phyloP scores from a whole-genome alignment of 805 yeast genomes.

The Ogataea ramenticola region DNA sequence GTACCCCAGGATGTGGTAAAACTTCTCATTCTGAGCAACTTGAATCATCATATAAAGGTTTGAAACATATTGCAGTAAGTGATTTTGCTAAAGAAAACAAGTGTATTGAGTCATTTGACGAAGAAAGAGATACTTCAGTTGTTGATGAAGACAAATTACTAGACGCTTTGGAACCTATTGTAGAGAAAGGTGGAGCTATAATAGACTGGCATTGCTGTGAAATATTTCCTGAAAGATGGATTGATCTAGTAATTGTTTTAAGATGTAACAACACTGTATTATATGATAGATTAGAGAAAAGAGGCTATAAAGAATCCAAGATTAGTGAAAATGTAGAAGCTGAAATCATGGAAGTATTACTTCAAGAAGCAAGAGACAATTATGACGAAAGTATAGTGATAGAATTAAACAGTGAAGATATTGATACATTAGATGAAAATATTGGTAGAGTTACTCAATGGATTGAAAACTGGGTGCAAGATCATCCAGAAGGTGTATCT shows the following conservation, averaged over 20 bases:
- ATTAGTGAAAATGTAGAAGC: constrained; percentile 90
- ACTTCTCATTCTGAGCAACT: constrained; percentile 60
- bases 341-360: constrained; percentile 90
- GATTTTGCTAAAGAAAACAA: constrained; percentile 73
- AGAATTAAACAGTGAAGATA: constrained; percentile 63
- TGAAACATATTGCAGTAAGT: constrained; percentile 58
- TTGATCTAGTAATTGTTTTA: constrained; percentile 87
- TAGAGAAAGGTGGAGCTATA: constrained; percentile 80
- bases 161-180: constrained; percentile 71
- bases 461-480: constrained; percentile 67
- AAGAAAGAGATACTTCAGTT: constrained; percentile 73
- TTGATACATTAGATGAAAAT: constrained; percentile 77
- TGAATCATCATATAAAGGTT: constrained; percentile 41
- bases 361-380: constrained; percentile 79
- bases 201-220: constrained; percentile 98
- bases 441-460: constrained; percentile 69
- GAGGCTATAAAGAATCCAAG: constrained; percentile 77
- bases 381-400: constrained; percentile 78
- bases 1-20: constrained; percentile 92
- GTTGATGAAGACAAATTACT: constrained; percentile 89
- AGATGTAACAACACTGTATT: constrained; percentile 67
- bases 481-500: constrained; percentile 55
- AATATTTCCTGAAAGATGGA: constrained; percentile 84
- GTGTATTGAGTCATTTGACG: constrained; percentile 80
- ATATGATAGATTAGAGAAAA: constrained; percentile 64